These are phyloP conservation scores for Gaeumannomyces sp. DNA, from an alignment of 2,329 filamentous ascomycete species.

Conservation along the genomic window DNA sequence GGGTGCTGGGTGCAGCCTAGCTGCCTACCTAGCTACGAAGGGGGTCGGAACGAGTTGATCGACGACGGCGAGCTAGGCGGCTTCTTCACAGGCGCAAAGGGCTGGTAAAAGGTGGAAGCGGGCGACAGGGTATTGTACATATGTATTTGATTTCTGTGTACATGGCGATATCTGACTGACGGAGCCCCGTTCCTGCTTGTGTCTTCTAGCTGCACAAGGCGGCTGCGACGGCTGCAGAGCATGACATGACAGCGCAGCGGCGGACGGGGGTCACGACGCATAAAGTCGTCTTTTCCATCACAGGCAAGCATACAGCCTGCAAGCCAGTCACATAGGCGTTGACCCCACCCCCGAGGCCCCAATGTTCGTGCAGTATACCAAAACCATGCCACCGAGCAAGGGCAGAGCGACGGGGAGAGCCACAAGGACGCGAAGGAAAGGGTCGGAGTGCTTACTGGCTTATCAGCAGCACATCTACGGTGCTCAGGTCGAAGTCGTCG, in stretches of 20 bases:
- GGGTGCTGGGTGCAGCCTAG: slow-evolving; percentile 7
- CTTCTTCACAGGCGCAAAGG: slow-evolving; percentile 6
- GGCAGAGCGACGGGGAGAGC: not conserved
- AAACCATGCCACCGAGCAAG: not conserved
- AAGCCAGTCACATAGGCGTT: not conserved
- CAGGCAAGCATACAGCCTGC: not conserved
- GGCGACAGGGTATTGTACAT: slow-evolving; percentile 21
- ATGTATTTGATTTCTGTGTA: slow-evolving; percentile 24
- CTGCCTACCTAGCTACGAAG: slow-evolving; percentile 2
- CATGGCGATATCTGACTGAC: slow-evolving; percentile 12
- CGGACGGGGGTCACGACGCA: not conserved
- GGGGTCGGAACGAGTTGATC: not conserved
- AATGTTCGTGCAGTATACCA: not conserved
- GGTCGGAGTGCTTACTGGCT: slow-evolving; percentile 77
- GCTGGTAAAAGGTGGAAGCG: slow-evolving; percentile 11
- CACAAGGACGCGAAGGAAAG: slow-evolving; percentile 4
- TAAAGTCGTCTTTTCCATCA: not conserved
- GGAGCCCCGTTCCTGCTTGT: not conserved
- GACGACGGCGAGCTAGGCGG: slow-evolving; percentile 1
- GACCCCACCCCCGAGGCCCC: not conserved
- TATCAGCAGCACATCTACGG: slow-evolving; percentile 92
- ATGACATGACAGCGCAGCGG: not conserved
- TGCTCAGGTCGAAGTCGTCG: slow-evolving; percentile 96
- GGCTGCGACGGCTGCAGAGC: not conserved
- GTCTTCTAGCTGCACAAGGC: not conserved